Base-by-base conservation (phyloP, 306 rosid species). In the Medicago lupulina region DNA sequence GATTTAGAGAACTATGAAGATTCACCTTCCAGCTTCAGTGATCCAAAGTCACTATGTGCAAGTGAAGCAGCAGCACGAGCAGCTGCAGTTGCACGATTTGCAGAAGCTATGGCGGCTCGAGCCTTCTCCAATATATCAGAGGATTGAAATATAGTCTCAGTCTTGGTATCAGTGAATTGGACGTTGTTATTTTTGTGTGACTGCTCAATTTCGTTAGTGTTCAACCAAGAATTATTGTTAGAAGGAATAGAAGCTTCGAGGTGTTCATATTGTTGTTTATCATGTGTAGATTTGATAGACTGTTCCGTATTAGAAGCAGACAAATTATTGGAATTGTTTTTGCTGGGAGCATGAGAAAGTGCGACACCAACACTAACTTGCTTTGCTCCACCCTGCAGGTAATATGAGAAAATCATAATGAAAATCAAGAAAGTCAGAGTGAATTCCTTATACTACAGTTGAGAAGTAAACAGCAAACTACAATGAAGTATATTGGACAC, bases 61-160 rank as follows among this genome's bases (percentile, higher is more conserved):
- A 95, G 87, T 28, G 84, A 87, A 0, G 97, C 91, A 19, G 99
- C 99, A 15, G 88, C 88, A 4, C 89, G 93, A 67, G 97, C 99
- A 71, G 90, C 88, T 7, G 93, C 90, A n/a, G 97, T 39, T 60
- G 97, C 99, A 5, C 88, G 96, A 74, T 95, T 90, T 2, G 99
- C 99, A 44, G 87, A 85, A 43, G 97, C 93, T 76, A 95, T 90
- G 77, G 99, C 97, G 17, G 86, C 90, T 60, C 86, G 89, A 49
- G 99, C 99, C 88, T 85, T 92, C 78, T 87, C 92, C 53, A 95
- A 70, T 76, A 89, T 80, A 73, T 90, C 92, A 12, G 85, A 73
- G 41, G 97, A 76, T 61, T 78, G 88, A 28, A 78, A 70, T 73
- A 78, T 82, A 21, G 81, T 75, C 86, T 82, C 92, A 71, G 60